Conservation (phyloP, 306 rosid genomes). For the peach (Prunus persica) region Prunus_persica_NCBIv2 NC_034013.1:16755001-16755500, state of each 20-base stretch:
- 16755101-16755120: too few species aligned
- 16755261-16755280: constrained; percentile 24
- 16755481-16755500: constrained; percentile 32
- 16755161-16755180: not conserved
- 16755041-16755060: too few species aligned
- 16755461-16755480: constrained; percentile 22
- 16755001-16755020: too few species aligned
- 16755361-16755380: not conserved
- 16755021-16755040: too few species aligned
- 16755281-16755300: constrained; percentile 9
- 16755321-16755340: constrained; percentile 24
- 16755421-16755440: constrained; percentile 42
- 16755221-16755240: constrained; percentile 20
- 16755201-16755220: constrained; percentile 1
- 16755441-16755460: constrained; percentile 25
- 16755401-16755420: constrained; percentile 39
- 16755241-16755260: constrained; percentile 29
- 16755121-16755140: too few species aligned
- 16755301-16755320: constrained; percentile 27
- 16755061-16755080: too few species aligned
- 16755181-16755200: not conserved
- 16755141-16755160: too few species aligned
- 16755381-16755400: constrained; percentile 40
- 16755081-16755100: too few species aligned
- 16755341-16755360: constrained; percentile 4